Conservation (phyloP, 768 basidiomycete genomes). For the Galerina marginata region DNA sequence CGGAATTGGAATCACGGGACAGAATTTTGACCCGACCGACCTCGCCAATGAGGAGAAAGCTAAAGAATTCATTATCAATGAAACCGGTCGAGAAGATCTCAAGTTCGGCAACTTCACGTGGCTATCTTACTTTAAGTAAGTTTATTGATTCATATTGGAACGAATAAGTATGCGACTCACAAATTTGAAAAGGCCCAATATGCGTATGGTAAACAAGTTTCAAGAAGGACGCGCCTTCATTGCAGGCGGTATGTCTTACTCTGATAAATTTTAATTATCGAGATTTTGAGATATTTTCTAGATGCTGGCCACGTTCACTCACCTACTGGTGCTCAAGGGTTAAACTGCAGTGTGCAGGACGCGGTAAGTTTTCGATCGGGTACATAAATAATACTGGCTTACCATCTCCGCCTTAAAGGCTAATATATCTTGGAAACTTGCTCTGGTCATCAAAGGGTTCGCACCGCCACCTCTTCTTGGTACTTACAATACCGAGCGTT, state of each 20-base stretch:
- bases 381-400: not conserved
- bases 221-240: not conserved
- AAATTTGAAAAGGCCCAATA: not conserved
- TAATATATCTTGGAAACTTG: not conserved
- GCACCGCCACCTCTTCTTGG: not conserved
- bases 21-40: not conserved
- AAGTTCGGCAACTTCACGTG: not conserved
- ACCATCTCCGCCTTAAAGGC: not conserved
- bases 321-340: not conserved
- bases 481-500: not conserved
- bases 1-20: not conserved
- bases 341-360: not conserved
- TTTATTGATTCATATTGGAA: not conserved
- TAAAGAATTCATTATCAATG: not conserved
- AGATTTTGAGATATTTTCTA: not conserved
- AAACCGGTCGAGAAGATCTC: not conserved
- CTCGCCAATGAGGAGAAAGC: not conserved
- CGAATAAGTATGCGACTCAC: not conserved
- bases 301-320: not conserved
- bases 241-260: not conserved
- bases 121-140: conserved; percentile 3
- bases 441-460: not conserved
- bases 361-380: not conserved
- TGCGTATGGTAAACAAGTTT: conserved; percentile 3
- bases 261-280: not conserved